A percentile compares a stretch with the other conserved stretches of the same genome.
These are phyloP conservation scores for Aspergillus ruber DNA, from an alignment of 2,329 filamentous ascomycete genomes.

Conservation along the genomic window DNA sequence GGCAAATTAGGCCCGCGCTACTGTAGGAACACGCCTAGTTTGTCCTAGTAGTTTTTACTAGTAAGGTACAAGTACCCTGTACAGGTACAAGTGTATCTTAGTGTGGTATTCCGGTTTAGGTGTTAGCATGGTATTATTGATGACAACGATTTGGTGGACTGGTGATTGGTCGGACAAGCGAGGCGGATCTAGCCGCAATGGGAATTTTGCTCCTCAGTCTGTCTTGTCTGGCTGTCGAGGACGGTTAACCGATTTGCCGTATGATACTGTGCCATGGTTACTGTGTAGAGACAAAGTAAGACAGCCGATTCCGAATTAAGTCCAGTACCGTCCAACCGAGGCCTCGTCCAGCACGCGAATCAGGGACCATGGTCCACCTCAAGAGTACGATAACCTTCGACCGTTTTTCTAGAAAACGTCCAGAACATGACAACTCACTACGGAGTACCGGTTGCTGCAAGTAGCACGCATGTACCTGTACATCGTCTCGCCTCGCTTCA, in stretches of 20 bases:
- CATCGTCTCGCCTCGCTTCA: neutral
- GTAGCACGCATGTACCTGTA: neutral
- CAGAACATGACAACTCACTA: slow-evolving; percentile 15
- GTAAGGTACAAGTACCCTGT: too few species aligned
- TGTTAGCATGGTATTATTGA: neutral
- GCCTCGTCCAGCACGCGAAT: neutral
- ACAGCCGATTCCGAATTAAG: too few species aligned
- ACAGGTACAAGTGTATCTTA: too few species aligned
- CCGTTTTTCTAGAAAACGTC: slow-evolving; percentile 29
- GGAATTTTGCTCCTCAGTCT: slow-evolving; percentile 14
- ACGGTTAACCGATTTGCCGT: too few species aligned
- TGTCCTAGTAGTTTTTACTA: too few species aligned
- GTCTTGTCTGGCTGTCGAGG: neutral
- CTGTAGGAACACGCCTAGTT: too few species aligned
- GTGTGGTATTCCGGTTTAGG: too few species aligned
- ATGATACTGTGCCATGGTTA: neutral
- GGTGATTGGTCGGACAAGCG: slow-evolving; percentile 10
- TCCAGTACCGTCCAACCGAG: too few species aligned
- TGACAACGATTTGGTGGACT: neutral
- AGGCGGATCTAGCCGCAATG: slow-evolving; percentile 5
- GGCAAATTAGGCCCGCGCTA: too few species aligned
- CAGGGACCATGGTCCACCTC: neutral
- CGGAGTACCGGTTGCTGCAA: neutral
- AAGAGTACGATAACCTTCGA: neutral
- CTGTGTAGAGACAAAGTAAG: neutral